A percentile compares a stretch with the other conserved stretches of the same genome.
Conservation (phyloP, 2,329 filamentous ascomycete genomes). For the Fusarium sp. region DNA sequence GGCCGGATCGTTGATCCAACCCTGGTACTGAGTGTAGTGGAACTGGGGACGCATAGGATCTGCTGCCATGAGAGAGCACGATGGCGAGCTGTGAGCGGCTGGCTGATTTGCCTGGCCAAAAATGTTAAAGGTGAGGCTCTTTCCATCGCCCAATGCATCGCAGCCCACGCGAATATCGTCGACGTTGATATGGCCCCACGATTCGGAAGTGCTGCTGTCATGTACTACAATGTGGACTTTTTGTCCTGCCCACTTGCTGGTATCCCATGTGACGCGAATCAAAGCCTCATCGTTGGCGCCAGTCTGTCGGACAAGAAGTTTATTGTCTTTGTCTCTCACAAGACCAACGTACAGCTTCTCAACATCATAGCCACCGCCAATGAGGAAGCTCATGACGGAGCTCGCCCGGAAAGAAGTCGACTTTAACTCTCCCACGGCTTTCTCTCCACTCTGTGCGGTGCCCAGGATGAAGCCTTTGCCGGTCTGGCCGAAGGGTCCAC, state of each 20-base stretch:
- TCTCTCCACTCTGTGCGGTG: slow-evolving; percentile 39
- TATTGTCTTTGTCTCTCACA: slow-evolving; percentile 39
- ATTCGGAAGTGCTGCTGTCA: slow-evolving; percentile 36
- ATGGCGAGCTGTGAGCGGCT: slow-evolving; percentile 8
- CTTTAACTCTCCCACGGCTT: slow-evolving; percentile 40
- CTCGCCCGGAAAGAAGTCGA: slow-evolving; percentile 44
- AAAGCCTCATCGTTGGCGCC: slow-evolving; percentile 45
- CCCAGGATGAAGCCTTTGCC: slow-evolving; percentile 42
- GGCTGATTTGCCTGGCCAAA: slow-evolving; percentile 44
- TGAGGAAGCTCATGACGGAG: slow-evolving; percentile 44
- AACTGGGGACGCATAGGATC: slow-evolving; percentile 42
- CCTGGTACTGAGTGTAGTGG: slow-evolving; percentile 43
- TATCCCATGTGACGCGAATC: slow-evolving; percentile 46
- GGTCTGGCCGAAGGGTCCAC: slow-evolving; percentile 42
- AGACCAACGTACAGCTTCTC: slow-evolving; percentile 44
- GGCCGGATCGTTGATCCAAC: slow-evolving; percentile 44
- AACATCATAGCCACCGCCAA: slow-evolving; percentile 46
- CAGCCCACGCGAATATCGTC: slow-evolving; percentile 45
- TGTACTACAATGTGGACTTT: slow-evolving; percentile 35
- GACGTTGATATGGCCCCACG: slow-evolving; percentile 45
- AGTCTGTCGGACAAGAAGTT: slow-evolving; percentile 43
- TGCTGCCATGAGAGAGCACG: slow-evolving; percentile 37
- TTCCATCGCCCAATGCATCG: slow-evolving; percentile 38
- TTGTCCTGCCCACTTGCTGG: slow-evolving; percentile 42
- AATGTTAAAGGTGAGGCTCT: slow-evolving; percentile 41